Evolutionary conservation across 495 filamentous ascomycete genomes (phyloP).

Genomic region (Baudoinia panamericana): DNA sequence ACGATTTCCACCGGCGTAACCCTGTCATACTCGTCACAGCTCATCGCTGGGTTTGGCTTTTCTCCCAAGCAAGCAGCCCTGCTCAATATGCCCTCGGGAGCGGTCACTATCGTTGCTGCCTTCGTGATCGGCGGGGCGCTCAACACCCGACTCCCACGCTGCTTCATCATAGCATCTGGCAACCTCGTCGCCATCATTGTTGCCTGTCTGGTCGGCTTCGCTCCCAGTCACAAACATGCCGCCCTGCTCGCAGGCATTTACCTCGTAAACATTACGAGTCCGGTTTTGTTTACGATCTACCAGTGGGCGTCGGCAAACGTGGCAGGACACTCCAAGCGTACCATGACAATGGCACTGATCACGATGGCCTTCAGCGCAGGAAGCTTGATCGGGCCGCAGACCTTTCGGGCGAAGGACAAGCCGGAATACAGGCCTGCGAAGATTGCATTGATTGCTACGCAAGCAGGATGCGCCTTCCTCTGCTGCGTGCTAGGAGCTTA

Average conservation of each 20-base stretch:
- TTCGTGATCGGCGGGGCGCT: constrained; percentile 39
- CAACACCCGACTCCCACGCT: constrained; percentile 35
- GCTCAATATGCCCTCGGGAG: constrained; percentile 15
- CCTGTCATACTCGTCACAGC: constrained; percentile 9
- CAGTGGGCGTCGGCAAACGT: constrained; percentile 39
- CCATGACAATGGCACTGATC: constrained; percentile 43
- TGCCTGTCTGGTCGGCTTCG: constrained; percentile 47
- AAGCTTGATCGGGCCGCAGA: constrained; percentile 56
- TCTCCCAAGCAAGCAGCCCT: constrained; percentile 5
- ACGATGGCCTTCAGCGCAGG: constrained; percentile 48
- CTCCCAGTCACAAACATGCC: constrained; percentile 33
- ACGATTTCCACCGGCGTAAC: constrained; percentile 6
- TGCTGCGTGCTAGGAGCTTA: too few species aligned
- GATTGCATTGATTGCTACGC: constrained; percentile 42
- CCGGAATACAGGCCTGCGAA: constrained; percentile 52
- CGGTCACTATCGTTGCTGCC: constrained; percentile 30
- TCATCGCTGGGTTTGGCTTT: constrained; percentile 16
- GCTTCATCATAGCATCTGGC: constrained; percentile 37
- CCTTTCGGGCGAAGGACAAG: constrained; percentile 45
- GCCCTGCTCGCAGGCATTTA: constrained; percentile 51
- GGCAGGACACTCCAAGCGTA: constrained; percentile 39
- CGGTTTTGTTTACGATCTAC: constrained; percentile 35
- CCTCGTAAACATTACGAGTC: constrained; percentile 44
- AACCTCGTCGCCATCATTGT: constrained; percentile 42
- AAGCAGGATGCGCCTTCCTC: too few species aligned